Evolutionary conservation across 345 rosid genomes (phyloP), one percentile per base, ranked within the genome.

Genomic region (Eucalyptus curtisii): DNA sequence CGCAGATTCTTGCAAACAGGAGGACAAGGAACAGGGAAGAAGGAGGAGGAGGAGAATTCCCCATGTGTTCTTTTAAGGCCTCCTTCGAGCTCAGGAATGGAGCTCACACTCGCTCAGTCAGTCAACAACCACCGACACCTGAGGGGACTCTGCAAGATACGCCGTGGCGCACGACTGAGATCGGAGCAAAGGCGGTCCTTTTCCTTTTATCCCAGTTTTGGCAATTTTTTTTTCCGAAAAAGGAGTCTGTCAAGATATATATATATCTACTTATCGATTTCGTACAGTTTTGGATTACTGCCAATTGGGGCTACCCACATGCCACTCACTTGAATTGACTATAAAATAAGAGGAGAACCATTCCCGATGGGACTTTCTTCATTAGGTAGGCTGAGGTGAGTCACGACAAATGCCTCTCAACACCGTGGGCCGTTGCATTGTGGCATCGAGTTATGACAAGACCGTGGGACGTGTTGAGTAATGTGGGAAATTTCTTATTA

Each of bases 1-100:
- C 96, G 17, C 94, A 94, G 89, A 95, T 87, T 91, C 99, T 93
- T 37, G 98, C 98, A 89, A 93, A 90, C 87, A 96, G 87, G 87
- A 96, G 93, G 49, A 94, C 94, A 31, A 95, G 93, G 42, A 88
- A 17, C 37, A 79, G 42, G 19, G 94, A 90, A 40, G 94, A n/a
- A 88, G 93, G 2, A 25, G 71, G n/a, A 25, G 68, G 19, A 49
- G 90, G 64, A 50, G 88, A 53, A 31, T 89, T 42, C 20, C 91
- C 90, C 93, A 90, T 91, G 86, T 47, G 22, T 71, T 33, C 82
- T 71, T 20, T 11, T 2, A 6, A 19, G 82, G 82, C 45, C 82
- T 71, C 7, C 13, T 37, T 10, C 42, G 82, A 37, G 45, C 45
- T 71, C 45, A 37, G 5, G 7, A 71, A 71, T 37, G 45, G 82